These are phyloP conservation scores for Lagenidium giganteum DNA, from an alignment of 352 stramenopile genomes.

Conservation along the genomic window DNA sequence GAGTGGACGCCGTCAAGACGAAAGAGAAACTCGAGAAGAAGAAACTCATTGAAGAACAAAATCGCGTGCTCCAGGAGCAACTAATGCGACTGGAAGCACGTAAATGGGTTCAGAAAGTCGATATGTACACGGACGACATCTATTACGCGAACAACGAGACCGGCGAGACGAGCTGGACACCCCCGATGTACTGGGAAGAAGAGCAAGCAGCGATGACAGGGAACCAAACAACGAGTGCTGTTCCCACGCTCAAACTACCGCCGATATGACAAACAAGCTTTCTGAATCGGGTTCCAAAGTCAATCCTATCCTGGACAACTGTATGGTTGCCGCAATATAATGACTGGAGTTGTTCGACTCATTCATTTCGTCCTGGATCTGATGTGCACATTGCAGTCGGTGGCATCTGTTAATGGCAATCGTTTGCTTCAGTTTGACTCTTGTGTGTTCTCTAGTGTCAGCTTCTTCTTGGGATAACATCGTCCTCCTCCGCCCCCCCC, in stretches of 20 bases:
- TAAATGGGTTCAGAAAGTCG: conserved; percentile 41
- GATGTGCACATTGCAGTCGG: too few species aligned
- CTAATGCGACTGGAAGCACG: conserved; percentile 35
- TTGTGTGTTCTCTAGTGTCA: too few species aligned
- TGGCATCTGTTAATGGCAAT: too few species aligned
- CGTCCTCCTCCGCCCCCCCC: too few species aligned
- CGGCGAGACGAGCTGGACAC: conserved; percentile 38
- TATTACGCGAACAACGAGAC: conserved; percentile 58
- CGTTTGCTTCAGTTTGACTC: too few species aligned
- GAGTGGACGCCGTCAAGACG: conserved; percentile 23
- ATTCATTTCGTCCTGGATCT: too few species aligned
- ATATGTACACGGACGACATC: conserved; percentile 62
- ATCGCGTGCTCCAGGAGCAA: conserved; percentile 40
- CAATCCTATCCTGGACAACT: too few species aligned
- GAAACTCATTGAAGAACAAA: conserved; percentile 47
- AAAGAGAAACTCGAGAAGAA: conserved; percentile 25
- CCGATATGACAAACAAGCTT: conserved; percentile 13
- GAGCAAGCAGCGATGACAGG: conserved; percentile 21
- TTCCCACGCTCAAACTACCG: conserved; percentile 19
- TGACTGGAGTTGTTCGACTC: too few species aligned
- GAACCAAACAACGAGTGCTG: not conserved
- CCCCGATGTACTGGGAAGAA: conserved; percentile 52
- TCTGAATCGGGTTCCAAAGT: not conserved
- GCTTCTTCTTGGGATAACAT: too few species aligned
- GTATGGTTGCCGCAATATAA: too few species aligned